Percentiles rank a stretch among this genome's conserved stretches.
Evolutionary conservation across 768 basidiomycete genomes (phyloP).

Genomic region (Tylopilus intermedius): DNA sequence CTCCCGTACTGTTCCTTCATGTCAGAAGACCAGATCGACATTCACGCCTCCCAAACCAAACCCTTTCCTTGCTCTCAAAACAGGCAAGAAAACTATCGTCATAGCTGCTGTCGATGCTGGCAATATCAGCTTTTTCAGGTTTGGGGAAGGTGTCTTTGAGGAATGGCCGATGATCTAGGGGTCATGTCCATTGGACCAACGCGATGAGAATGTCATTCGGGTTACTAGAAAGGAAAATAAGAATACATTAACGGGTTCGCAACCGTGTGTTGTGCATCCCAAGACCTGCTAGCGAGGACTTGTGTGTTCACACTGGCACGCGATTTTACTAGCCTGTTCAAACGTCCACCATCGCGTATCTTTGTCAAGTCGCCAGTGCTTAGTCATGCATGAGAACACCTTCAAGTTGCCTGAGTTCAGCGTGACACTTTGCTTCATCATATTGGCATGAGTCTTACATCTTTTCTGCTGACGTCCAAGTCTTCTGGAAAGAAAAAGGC

Average conservation of each 20-base stretch:
- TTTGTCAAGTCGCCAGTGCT: not conserved
- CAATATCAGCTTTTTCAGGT: slow-evolving; percentile 82
- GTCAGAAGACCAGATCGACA: slow-evolving; percentile 28
- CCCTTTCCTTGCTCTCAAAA: slow-evolving; percentile 77
- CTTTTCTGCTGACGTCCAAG: slow-evolving; percentile 41
- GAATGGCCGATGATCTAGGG: slow-evolving; percentile 66
- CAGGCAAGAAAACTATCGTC: slow-evolving; percentile 77
- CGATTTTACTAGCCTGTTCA: no score
- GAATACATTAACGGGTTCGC: no score
- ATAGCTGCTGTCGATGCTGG: slow-evolving; percentile 88
- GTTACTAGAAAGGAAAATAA: no score
- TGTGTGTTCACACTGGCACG: no score
- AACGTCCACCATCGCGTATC: no score
- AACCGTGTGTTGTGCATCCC: no score
- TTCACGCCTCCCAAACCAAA: slow-evolving; percentile 43
- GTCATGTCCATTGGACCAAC: not conserved
- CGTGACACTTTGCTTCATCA: no score
- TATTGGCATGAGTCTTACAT: slow-evolving; percentile 49
- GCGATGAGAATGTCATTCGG: no score
- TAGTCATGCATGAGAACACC: slow-evolving; percentile 8
- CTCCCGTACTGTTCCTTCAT: not conserved
- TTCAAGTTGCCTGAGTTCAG: no score
- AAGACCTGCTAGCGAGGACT: no score
- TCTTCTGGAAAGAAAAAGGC: slow-evolving; percentile 33
- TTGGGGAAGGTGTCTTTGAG: slow-evolving; percentile 79